Evolutionary conservation across 1,284 basidiomycete species (phyloP).

Genomic region (Melampsora americana): DNA sequence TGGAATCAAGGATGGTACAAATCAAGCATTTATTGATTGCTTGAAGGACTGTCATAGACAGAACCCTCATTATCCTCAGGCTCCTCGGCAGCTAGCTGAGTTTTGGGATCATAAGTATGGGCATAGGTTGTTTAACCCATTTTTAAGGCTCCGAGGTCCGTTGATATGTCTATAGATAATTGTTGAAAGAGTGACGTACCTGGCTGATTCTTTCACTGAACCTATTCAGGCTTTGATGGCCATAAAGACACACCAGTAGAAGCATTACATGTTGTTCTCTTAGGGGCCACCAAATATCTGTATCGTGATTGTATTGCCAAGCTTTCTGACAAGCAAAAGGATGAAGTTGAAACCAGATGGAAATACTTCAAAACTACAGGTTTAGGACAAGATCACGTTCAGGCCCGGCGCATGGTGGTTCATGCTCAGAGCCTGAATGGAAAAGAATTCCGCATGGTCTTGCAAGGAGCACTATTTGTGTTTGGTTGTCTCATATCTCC

Average conservation of each 20-base stretch:
- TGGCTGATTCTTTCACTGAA: not conserved
- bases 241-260: constrained; percentile 10
- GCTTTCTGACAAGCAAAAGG: not conserved
- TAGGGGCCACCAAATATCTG: not conserved
- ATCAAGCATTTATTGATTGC: not conserved
- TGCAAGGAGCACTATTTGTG: not conserved
- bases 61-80: not conserved
- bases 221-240: constrained; percentile 5
- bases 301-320: not conserved
- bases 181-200: too few species aligned
- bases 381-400: not conserved
- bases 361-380: not conserved
- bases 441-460: not conserved
- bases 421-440: not conserved
- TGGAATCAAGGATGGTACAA: not conserved
- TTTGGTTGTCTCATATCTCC: not conserved
- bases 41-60: not conserved
- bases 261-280: not conserved
- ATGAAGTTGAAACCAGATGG: not conserved
- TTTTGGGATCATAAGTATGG: not conserved
- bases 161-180: not conserved
- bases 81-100: not conserved
- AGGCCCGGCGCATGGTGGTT: not conserved
- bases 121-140: not conserved
- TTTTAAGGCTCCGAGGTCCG: not conserved